Percentiles rank a stretch among this genome's conserved stretches.
Evolutionary conservation across 495 filamentous ascomycete species (phyloP).

Genomic region (Aspergillus homomorphus): DNA sequence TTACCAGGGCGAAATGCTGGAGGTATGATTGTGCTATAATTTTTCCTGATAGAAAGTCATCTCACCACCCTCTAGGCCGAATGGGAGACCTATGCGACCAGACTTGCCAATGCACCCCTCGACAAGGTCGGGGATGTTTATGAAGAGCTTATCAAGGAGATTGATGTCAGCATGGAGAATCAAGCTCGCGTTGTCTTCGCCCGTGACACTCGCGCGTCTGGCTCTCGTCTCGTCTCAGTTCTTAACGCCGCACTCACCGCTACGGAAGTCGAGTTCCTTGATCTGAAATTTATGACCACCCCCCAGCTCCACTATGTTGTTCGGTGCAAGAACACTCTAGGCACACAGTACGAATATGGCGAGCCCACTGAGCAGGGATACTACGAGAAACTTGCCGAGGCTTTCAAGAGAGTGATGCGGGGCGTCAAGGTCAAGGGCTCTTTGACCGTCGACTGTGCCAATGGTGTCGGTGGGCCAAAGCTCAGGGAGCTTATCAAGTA

Average conservation of each 20-base stretch:
- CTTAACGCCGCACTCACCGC: constrained; percentile 75
- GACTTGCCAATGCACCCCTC: constrained; percentile 75
- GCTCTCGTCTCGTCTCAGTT: constrained; percentile 73
- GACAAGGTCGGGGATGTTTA: constrained; percentile 76
- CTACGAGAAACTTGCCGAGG: constrained; percentile 81
- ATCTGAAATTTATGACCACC: constrained; percentile 87
- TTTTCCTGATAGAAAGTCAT: background rate
- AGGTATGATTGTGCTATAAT: constrained; percentile 47
- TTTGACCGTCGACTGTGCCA: constrained; percentile 91
- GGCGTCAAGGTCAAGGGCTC: constrained; percentile 66
- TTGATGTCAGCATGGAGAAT: constrained; percentile 68
- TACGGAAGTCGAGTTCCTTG: constrained; percentile 66
- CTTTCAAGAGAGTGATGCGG: constrained; percentile 78
- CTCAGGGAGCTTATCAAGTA: constrained; percentile 81
- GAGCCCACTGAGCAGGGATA: constrained; percentile 87
- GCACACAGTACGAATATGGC: constrained; percentile 77
- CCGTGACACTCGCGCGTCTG: constrained; percentile 89
- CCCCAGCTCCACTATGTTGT: constrained; percentile 96
- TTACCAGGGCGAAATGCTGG: constrained; percentile 84
- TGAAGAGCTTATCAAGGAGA: constrained; percentile 62
- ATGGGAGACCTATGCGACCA: constrained; percentile 87
- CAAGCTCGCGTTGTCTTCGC: constrained; percentile 83
- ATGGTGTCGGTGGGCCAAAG: constrained; percentile 94
- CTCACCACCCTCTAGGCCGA: constrained; percentile 46
- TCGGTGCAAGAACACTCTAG: constrained; percentile 88